These are phyloP conservation scores for Auxenochlorella pyrenoidosa DNA, from an alignment of 139 green algal genomes.

Conservation along the genomic window DNA sequence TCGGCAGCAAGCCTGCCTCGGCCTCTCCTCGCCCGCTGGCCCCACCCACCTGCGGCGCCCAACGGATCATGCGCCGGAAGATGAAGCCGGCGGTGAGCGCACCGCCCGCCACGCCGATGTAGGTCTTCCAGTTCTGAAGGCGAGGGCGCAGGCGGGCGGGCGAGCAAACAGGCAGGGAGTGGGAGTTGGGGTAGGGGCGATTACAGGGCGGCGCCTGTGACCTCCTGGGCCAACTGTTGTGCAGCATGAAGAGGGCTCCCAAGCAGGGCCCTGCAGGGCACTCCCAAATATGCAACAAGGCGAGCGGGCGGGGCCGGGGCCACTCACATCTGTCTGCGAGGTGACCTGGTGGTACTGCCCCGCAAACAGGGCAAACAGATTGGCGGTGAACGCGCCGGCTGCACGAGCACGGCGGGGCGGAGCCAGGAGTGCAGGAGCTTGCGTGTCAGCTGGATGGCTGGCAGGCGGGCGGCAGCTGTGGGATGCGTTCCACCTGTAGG, in stretches of 20 bases:
- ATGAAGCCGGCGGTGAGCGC: neutral
- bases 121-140: constrained; percentile 27
- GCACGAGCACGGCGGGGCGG: too few relatives aligned
- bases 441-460: neutral
- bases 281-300: neutral
- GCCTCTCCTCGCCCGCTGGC: neutral
- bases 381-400: neutral
- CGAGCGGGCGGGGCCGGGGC: neutral
- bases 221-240: too few relatives aligned
- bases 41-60: constrained; percentile 3
- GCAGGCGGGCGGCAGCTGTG: neutral
- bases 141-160: neutral
- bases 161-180: neutral
- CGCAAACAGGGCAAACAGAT: constrained; percentile 52
- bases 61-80: constrained; percentile 8
- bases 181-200: neutral
- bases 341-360: constrained; percentile 44
- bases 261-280: too few relatives aligned
- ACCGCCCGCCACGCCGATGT: constrained; percentile 23
- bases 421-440: neutral
- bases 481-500: neutral
- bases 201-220: too few relatives aligned
- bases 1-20: neutral
- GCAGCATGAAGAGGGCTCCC: too few relatives aligned
- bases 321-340: constrained; percentile 7